Evolutionary conservation across 257 asterid genomes (phyloP).

Genomic region (Eustoma russellianum): DNA sequence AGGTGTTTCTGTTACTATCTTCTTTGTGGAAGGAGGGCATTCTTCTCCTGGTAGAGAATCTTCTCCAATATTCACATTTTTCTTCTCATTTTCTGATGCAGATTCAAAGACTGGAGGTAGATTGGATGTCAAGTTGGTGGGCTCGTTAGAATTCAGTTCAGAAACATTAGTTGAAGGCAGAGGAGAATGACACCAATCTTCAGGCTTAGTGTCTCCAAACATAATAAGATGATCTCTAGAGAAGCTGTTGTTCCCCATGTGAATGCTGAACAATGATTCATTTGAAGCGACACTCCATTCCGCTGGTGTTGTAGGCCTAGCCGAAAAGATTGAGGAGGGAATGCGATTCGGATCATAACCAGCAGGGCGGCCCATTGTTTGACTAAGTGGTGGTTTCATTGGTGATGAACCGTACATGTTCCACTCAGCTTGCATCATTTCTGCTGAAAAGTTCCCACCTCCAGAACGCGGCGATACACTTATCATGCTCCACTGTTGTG

Average conservation of each 20-base stretch:
- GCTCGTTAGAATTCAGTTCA: slow-evolving; percentile 28
- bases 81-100: slow-evolving; percentile 26
- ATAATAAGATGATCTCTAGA: slow-evolving; percentile 32
- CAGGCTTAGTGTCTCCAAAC: slow-evolving; percentile 40
- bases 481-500: slow-evolving; percentile 33
- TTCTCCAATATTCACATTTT: slow-evolving; percentile 16
- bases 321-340: slow-evolving; percentile 57
- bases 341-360: slow-evolving; percentile 75
- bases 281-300: slow-evolving; percentile 88
- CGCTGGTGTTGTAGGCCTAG: slow-evolving; percentile 25
- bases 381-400: slow-evolving; percentile 42
- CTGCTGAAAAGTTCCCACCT: slow-evolving; percentile 5
- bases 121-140: slow-evolving; percentile 9
- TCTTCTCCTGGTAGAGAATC: slow-evolving; percentile 19
- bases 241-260: slow-evolving; percentile 70
- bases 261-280: slow-evolving; percentile 83
- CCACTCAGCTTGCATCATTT: slow-evolving; percentile 19
- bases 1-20: not conserved
- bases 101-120: slow-evolving; percentile 59
- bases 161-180: slow-evolving; percentile 11
- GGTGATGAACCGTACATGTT: slow-evolving; percentile 11
- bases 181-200: slow-evolving; percentile 27
- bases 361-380: slow-evolving; percentile 34
- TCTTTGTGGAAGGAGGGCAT: slow-evolving; percentile 9
- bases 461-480: slow-evolving; percentile 40